Evolutionary conservation across 2,329 filamentous ascomycete genomes (phyloP), one percentile per base, ranked within the genome.

Genomic region (Teratosphaeria epicoccoides): DNA sequence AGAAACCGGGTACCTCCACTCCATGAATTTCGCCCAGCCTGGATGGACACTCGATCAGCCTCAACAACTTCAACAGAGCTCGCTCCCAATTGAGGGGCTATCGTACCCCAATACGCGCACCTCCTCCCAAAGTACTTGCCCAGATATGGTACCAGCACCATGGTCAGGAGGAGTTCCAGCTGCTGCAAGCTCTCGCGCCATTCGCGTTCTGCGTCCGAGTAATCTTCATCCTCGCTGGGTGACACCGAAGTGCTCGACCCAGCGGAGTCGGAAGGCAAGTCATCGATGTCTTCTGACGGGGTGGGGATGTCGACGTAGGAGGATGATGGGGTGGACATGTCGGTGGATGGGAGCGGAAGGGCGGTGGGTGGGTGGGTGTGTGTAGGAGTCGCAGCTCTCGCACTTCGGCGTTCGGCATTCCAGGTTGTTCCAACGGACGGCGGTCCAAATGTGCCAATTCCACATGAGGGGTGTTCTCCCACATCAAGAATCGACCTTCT

Each of bases 171-270:
- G 58, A 97, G 76, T 73, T 98, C 89, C 54, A 98, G 73, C 72
- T 98, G 93, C 70, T 96, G 88, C 57, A 98, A 73, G 63, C 87
- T 95, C 63, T 90, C 87, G 63, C 91, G 85, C 93, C 93, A 98
- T 72, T 98, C 91, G 55, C 81, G 80, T 70, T 98, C 91, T 9
- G 93, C 93, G 66, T 97, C 91, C 37, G 86, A 88, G 43, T 63
- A 66, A 29, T 84, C 81, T 49, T 64, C 63, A 23, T 67, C 63
- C 52, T 68, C 66, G 50, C 61, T 66, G n/a, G 73, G 73, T 51
- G 70, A 75, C 54, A 71, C 68, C 3, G 73, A 73, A 25, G 73
- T 76, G 37, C 71, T 73, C 47, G 61, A 63, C 47, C 67, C 70
- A 51, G 76, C 75, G 3, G 77, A 75, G 23, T 76, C 72, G 10